These are phyloP conservation scores for Ophiostoma sp. DNA, from an alignment of 2,329 filamentous ascomycete genomes.

Conservation along the genomic window DNA sequence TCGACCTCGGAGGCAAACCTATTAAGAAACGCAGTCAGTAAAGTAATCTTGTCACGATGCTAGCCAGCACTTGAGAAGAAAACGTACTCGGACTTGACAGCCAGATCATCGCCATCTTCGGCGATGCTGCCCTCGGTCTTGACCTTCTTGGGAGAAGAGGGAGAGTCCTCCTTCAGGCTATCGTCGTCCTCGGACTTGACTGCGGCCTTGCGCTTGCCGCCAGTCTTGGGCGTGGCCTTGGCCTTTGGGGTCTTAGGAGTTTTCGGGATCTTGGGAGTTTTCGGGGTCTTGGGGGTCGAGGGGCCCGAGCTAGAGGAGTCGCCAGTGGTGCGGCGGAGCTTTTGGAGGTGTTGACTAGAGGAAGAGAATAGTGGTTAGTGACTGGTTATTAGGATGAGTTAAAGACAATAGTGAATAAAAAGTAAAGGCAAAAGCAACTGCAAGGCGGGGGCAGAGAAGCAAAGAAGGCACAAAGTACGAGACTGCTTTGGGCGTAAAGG, in stretches of 20 bases:
- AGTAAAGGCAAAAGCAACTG: neutral
- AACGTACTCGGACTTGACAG: slow-evolving; percentile 27
- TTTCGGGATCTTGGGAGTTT: slow-evolving; percentile 26
- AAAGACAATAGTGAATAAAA: neutral
- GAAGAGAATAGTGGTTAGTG: slow-evolving; percentile 10
- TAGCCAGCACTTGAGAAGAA: neutral
- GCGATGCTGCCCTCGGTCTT: neutral
- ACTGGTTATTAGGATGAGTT: neutral
- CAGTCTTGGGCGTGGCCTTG: slow-evolving; percentile 27
- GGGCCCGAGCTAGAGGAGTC: neutral
- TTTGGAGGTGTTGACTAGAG: slow-evolving; percentile 40
- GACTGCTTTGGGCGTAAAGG: slow-evolving; percentile 36
- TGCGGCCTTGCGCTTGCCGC: slow-evolving; percentile 23
- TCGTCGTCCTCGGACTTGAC: slow-evolving; percentile 23
- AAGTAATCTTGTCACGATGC: neutral
- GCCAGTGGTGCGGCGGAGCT: slow-evolving; percentile 37
- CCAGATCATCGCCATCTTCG: neutral
- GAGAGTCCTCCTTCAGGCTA: neutral
- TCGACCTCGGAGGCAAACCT: neutral
- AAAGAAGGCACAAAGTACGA: slow-evolving; percentile 30
- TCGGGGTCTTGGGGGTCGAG: slow-evolving; percentile 19
- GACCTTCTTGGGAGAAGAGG: slow-evolving; percentile 28
- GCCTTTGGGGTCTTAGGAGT: slow-evolving; percentile 21
- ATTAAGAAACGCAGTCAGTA: neutral
- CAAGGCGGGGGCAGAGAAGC: neutral